Evolutionary conservation across 352 stramenopile genomes (phyloP), one percentile per base, ranked within the genome.

Genomic region (Pythium aphanidermatum): DNA sequence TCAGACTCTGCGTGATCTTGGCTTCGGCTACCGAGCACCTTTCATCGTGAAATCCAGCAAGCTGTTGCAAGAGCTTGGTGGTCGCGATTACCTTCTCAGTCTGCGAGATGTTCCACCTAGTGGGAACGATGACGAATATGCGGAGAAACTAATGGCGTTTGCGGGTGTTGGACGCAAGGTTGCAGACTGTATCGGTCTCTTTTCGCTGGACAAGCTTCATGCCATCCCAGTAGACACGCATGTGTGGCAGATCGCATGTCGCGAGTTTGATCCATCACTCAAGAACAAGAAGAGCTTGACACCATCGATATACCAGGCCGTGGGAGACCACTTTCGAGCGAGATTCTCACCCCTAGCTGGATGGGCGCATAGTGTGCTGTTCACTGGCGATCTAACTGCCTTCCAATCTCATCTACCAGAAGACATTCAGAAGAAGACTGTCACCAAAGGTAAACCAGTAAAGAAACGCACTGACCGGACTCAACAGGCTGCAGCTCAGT

Each of bases 181-280:
- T 4, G 94, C 94, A 8, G 94, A 98, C 60, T 98, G 94, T 58
- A 81, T 98, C 12, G 89, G 90, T 14, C 68, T 98, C 0, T 98
- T 98, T 61, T 95, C 83, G 7, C 57, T 98, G 10, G 74, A 92
- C 48, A 74, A 95, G 52, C 57, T 76, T 10, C 71, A 87, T 34
- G 69, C 80, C 3, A 96, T 98, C 36, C 92, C 94, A 11, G 89
- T 98, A 5, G 94, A 98, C 63, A 92, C 92, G 13, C 94, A 98
- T 57, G 83, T 97, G 4, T 95, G 86, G 80, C 81, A 92, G 24
- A 96, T 97, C 59, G 85, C 86, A n/a, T 76, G 75, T 24, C 67
- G 73, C 17, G 73, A 86, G 33, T 80, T 83, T 54, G 68, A 76
- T 34, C 30, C 42, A 12, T 50, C 46, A 29, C 43, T 63, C 7